A percentile compares a stretch with the other conserved stretches of the same genome.
Evolutionary conservation across 768 basidiomycete species (phyloP).

Genomic region (Lepiota venenata): DNA sequence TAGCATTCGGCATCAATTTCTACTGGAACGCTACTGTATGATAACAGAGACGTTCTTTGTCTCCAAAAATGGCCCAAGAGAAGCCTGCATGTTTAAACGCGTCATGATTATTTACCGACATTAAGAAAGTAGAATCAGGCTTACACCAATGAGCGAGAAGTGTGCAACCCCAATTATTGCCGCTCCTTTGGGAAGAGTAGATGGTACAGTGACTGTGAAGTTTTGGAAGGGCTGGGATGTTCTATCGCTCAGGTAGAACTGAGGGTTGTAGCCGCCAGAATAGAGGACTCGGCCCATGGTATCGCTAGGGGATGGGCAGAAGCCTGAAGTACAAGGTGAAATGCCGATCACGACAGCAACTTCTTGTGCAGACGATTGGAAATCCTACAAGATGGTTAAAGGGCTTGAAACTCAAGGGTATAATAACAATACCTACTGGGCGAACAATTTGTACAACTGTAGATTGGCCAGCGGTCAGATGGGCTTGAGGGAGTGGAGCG

Average conservation of each 20-base stretch:
- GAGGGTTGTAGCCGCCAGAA: neutral
- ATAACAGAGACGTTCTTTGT: neutral
- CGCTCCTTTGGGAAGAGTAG: neutral
- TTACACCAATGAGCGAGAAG: conserved; percentile 4
- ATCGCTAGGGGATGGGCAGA: neutral
- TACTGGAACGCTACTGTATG: neutral
- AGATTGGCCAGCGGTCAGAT: neutral
- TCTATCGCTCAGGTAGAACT: neutral
- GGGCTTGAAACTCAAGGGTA: neutral
- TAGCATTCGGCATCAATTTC: neutral
- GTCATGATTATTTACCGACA: neutral
- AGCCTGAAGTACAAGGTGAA: neutral
- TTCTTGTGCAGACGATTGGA: neutral
- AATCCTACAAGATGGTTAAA: neutral
- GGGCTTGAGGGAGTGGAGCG: neutral
- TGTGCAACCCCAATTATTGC: conserved; percentile 5
- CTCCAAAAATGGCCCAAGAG: neutral
- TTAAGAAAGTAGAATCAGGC: neutral
- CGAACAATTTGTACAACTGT: neutral
- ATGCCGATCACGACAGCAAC: neutral
- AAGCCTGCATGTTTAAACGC: neutral
- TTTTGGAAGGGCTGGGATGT: neutral
- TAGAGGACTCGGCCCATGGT: neutral
- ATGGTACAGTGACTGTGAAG: conserved; percentile 4
- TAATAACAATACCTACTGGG: neutral